Base-by-base conservation (phyloP, 1,139 yeast species). In the Kodamaea sp. region DNA sequence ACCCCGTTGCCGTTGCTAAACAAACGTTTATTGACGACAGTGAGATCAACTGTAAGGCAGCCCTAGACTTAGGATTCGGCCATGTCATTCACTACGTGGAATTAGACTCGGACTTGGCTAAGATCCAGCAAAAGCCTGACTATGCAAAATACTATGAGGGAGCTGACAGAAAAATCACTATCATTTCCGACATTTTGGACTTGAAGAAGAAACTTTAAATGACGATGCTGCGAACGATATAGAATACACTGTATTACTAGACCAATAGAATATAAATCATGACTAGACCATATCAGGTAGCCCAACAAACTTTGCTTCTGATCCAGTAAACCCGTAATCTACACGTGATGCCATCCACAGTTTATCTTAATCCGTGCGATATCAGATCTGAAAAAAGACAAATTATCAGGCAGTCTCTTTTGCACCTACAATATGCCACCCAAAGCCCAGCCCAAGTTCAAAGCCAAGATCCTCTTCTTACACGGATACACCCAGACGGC, bases 11-110 rank as follows among this genome's bases (percentile, higher is more conserved):
- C 3, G 43, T 61, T 53, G 35, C 47, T 2, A 42, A 49, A 13
- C 63, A 64, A 38, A 77, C 78, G 53, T 90, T 85, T 54, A 78
- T 92, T 12, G 98, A 92, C 58, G 97, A 89, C 55, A 81, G 92
- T 38, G 83, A 76, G 34, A 63, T 80, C 37, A 84, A 83, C 52
- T 78, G 73, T 28, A 70, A 69, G 45, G 79, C 81, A 0, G 82
- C 89, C 37, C 53, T 55, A 32, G 59, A 68, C 32, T 58, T 69
- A 29, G 79, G 78, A 1, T 68, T 76, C 59, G 79, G 79, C 4
- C 62, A 64, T 22, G 74, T 80, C 4, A 61, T 78, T 34, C 88
- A 81, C 47, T 80, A 65, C 47, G 70, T 80, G 13, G 92, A 83
- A 45, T 43, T 62, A 20, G 73, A 68, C 21, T 55, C 54, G 22